Conservation (phyloP, 2,329 filamentous ascomycete genomes). For the Calonectria multiphialidica region DNA sequence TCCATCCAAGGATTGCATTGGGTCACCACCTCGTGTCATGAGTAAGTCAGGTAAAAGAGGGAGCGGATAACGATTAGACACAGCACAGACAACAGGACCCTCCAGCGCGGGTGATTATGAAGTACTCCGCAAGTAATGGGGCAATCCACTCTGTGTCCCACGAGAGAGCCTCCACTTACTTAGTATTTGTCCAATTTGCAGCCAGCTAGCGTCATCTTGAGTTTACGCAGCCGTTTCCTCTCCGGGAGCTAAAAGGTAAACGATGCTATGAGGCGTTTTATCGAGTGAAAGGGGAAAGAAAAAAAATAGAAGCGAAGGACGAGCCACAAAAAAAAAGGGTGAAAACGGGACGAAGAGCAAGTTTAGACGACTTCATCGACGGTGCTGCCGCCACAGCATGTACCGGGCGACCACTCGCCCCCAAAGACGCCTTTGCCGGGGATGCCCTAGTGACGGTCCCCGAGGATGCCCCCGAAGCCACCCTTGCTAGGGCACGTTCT, state of each 20-base stretch:
- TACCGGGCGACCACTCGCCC: constrained; percentile 24
- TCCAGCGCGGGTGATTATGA: background rate
- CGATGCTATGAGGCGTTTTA: background rate
- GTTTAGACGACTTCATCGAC: constrained; percentile 6
- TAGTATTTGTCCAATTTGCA: constrained; percentile 9
- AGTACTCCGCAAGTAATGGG: constrained; percentile 6
- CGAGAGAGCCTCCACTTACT: constrained; percentile 2
- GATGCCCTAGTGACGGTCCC: constrained; percentile 19
- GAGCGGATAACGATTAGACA: background rate
- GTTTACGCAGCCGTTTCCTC: constrained; percentile 6
- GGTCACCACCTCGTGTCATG: constrained; percentile 30
- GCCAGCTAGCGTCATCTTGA: constrained; percentile 4
- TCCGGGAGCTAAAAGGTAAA: constrained; percentile 2
- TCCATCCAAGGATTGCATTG: constrained; percentile 28
- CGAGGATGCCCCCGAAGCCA: constrained; percentile 17
- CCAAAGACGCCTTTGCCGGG: constrained; percentile 20
- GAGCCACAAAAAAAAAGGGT: background rate
- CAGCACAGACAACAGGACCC: background rate
- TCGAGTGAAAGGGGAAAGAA: background rate
- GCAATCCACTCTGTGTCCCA: constrained; percentile 8
- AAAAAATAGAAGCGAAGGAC: background rate
- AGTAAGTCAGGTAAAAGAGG: constrained; percentile 11
- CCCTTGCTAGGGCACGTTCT: constrained; percentile 10
- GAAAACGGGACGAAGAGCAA: background rate
- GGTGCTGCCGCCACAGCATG: constrained; percentile 17